Conservation (phyloP, 2,329 filamentous ascomycete genomes). For the Penicillium nordicum region DNA sequence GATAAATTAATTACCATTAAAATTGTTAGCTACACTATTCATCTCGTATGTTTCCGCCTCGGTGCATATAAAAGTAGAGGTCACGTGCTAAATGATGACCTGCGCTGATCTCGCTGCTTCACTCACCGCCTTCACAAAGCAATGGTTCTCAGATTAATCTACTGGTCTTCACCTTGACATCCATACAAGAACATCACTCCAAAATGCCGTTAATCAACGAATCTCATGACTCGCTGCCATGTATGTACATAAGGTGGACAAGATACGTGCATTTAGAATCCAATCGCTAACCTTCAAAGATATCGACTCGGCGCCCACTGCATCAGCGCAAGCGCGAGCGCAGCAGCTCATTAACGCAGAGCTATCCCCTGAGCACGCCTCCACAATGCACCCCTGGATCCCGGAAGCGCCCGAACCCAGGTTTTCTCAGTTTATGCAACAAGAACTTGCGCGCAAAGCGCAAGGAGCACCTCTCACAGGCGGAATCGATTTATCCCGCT, state of each 20-base stretch:
- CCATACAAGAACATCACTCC: neutral
- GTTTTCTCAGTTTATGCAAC: slow-evolving; percentile 64
- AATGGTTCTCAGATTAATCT: slow-evolving; percentile 6
- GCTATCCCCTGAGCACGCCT: slow-evolving; percentile 49
- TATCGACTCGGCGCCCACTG: slow-evolving; percentile 71
- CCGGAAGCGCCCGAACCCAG: slow-evolving; percentile 51
- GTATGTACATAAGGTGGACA: slow-evolving; percentile 49
- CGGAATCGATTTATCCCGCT: slow-evolving; percentile 73
- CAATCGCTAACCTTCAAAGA: slow-evolving; percentile 51
- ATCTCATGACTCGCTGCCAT: slow-evolving; percentile 76
- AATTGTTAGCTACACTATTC: neutral
- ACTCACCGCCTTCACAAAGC: neutral
- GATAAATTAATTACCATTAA: neutral
- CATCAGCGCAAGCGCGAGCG: slow-evolving; percentile 60
- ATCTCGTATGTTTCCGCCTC: neutral
- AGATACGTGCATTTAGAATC: slow-evolving; percentile 7
- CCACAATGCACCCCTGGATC: slow-evolving; percentile 57
- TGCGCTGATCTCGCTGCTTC: neutral
- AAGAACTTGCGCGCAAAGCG: slow-evolving; percentile 67
- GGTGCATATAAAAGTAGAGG: neutral
- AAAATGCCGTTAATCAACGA: slow-evolving; percentile 66
- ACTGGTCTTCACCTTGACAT: neutral
- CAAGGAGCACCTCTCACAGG: slow-evolving; percentile 55
- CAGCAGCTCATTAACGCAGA: slow-evolving; percentile 68
- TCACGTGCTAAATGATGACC: slow-evolving; percentile 3